phyloP scores from a whole-genome alignment of 2,329 filamentous ascomycete species.

The Coleophoma cylindrospora region DNA sequence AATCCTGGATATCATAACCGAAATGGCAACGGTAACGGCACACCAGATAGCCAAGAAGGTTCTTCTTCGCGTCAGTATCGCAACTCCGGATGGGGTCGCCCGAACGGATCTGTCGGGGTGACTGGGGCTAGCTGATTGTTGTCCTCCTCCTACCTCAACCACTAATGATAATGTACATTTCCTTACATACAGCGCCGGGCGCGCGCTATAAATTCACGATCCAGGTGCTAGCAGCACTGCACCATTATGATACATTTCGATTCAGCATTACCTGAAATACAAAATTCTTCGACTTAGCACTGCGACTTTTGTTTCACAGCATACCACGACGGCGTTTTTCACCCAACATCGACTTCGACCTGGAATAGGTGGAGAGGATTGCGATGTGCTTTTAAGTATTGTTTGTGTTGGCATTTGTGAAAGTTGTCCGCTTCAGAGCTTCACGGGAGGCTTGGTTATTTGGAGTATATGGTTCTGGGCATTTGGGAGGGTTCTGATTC shows the following conservation, averaged over 20 bases:
- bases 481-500: constrained; percentile 10
- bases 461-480: constrained; percentile 19
- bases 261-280: constrained; percentile 2
- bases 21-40: constrained; percentile 17
- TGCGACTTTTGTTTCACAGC: constrained; percentile 12
- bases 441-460: constrained; percentile 14
- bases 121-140: constrained; percentile 21
- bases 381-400: constrained; percentile 15
- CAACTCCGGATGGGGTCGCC: constrained; percentile 27
- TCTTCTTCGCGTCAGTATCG: constrained; percentile 22
- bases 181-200: constrained; percentile 11
- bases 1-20: constrained; percentile 13
- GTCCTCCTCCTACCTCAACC: background rate
- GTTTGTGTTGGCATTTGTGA: constrained; percentile 17
- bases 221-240: constrained; percentile 10
- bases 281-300: constrained; percentile 12
- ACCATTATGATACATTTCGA: constrained; percentile 13
- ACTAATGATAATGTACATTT: constrained; percentile 18
- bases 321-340: constrained; percentile 19
- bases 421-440: constrained; percentile 9
- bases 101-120: constrained; percentile 27
- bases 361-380: constrained; percentile 2
- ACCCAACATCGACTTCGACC: constrained; percentile 5
- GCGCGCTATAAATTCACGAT: constrained; percentile 7
- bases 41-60: constrained; percentile 25